A percentile compares a stretch with the other conserved stretches of the same genome.
Conservation (phyloP, 768 basidiomycete species). For the Suillus occidentalis region DNA sequence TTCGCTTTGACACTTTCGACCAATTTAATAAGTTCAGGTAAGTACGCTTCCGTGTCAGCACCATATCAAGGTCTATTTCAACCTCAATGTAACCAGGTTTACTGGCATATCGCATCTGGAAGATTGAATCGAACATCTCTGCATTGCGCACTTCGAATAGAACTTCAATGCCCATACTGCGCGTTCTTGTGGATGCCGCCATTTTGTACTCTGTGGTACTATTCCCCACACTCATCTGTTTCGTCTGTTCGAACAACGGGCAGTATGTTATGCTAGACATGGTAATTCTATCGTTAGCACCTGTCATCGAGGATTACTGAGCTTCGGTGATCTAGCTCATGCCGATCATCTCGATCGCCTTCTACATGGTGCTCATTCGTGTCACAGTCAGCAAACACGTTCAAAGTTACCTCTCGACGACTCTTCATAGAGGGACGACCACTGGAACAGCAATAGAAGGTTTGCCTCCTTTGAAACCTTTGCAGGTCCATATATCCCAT, state of each 20-base stretch:
- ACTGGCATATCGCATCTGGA: constrained; percentile 14
- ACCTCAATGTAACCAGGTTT: constrained; percentile 1
- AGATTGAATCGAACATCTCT: not conserved
- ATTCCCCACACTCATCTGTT: constrained; percentile 10
- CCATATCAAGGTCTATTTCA: not conserved
- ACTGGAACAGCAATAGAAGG: no score
- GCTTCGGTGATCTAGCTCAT: not conserved
- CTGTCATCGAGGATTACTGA: not conserved
- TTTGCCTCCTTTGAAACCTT: not conserved
- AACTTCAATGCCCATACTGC: not conserved
- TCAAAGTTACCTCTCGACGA: not conserved
- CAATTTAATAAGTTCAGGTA: constrained; percentile 11
- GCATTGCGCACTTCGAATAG: not conserved
- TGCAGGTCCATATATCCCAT: constrained; percentile 7
- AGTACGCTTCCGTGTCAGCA: not conserved
- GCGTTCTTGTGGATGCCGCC: constrained; percentile 11
- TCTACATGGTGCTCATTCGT: constrained; percentile 11
- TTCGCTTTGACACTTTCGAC: constrained; percentile 11
- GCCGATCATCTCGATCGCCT: constrained; percentile 14
- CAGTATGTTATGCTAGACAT: constrained; percentile 4
- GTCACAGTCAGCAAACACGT: not conserved
- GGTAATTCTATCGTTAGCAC: not conserved
- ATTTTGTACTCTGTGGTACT: constrained; percentile 12
- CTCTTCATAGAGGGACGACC: not conserved
- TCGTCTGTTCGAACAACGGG: constrained; percentile 9